These are phyloP conservation scores for Lactarius hatsudake DNA, from an alignment of 768 basidiomycete species.

Conservation along the genomic window DNA sequence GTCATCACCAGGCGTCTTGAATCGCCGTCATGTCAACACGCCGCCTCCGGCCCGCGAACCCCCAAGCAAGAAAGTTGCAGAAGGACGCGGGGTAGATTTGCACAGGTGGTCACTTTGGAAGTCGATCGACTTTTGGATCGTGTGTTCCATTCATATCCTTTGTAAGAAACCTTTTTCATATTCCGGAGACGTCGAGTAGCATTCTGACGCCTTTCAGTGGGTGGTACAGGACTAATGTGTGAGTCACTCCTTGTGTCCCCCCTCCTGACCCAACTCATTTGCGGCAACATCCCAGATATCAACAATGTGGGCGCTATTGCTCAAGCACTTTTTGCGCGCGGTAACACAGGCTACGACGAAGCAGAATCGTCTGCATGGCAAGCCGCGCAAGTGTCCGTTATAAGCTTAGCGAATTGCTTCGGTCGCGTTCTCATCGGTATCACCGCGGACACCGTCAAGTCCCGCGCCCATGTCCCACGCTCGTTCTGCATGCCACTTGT, in stretches of 20 bases:
- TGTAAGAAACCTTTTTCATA: conserved; percentile 40
- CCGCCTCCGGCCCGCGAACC: not conserved
- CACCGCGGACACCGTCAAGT: conserved; percentile 63
- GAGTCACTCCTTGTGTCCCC: conserved; percentile 28
- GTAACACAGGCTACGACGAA: conserved; percentile 62
- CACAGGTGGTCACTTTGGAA: conserved; percentile 51
- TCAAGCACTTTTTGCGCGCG: conserved; percentile 61
- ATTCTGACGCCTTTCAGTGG: conserved; percentile 42
- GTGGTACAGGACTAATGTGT: conserved; percentile 79
- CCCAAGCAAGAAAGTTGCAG: conserved; percentile 15
- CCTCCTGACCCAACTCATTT: conserved; percentile 7
- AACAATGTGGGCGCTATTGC: conserved; percentile 85
- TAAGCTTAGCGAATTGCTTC: conserved; percentile 77
- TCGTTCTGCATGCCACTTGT: conserved; percentile 71
- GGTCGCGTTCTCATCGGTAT: conserved; percentile 77
- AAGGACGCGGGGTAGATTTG: conserved; percentile 44
- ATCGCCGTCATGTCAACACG: not conserved
- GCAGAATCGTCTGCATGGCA: conserved; percentile 70
- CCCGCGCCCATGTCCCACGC: conserved; percentile 55
- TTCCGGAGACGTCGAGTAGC: not conserved
- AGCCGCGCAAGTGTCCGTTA: conserved; percentile 76
- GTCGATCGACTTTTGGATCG: conserved; percentile 60
- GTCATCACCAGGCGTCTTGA: conserved; percentile 5
- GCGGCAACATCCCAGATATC: conserved; percentile 49
- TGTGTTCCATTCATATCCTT: conserved; percentile 53